phyloP scores from a whole-genome alignment of 345 rosid genomes.

The Eucalyptus sp. region DNA sequence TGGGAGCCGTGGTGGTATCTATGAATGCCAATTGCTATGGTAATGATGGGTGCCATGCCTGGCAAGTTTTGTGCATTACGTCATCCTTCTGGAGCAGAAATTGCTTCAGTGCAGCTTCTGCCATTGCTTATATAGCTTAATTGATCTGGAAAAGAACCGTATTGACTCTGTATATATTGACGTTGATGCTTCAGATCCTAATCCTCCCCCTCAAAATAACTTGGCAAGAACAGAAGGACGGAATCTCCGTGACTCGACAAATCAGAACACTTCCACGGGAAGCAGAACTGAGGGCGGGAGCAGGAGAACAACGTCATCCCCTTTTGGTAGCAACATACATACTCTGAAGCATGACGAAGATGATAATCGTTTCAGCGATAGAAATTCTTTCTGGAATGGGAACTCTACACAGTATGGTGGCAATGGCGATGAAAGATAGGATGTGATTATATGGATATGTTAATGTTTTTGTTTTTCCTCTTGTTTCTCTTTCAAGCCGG shows the following conservation, averaged over 20 bases:
- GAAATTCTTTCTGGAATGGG: constrained; percentile 86
- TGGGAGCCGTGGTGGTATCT: neutral
- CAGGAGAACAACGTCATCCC: constrained; percentile 33
- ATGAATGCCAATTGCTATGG: neutral
- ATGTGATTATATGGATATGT: neutral
- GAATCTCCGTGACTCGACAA: neutral
- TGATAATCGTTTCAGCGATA: constrained; percentile 39
- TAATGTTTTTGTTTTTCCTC: neutral
- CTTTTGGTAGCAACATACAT: constrained; percentile 65
- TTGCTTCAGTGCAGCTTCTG: neutral
- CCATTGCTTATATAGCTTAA: neutral
- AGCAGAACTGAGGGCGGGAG: constrained; percentile 21
- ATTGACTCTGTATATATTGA: neutral
- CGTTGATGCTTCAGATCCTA: constrained; percentile 27
- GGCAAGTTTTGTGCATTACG: neutral
- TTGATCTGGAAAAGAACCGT: neutral
- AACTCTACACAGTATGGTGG: constrained; percentile 84
- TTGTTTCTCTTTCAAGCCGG: neutral
- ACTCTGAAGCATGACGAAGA: constrained; percentile 65
- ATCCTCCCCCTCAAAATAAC: constrained; percentile 21
- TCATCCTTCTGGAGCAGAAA: neutral
- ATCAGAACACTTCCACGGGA: constrained; percentile 6
- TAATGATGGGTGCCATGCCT: neutral
- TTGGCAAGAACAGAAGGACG: constrained; percentile 12
- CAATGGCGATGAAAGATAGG: constrained; percentile 21